Base-by-base conservation (phyloP, 2,329 filamentous ascomycete genomes). In the Colletotrichum agaves region DNA sequence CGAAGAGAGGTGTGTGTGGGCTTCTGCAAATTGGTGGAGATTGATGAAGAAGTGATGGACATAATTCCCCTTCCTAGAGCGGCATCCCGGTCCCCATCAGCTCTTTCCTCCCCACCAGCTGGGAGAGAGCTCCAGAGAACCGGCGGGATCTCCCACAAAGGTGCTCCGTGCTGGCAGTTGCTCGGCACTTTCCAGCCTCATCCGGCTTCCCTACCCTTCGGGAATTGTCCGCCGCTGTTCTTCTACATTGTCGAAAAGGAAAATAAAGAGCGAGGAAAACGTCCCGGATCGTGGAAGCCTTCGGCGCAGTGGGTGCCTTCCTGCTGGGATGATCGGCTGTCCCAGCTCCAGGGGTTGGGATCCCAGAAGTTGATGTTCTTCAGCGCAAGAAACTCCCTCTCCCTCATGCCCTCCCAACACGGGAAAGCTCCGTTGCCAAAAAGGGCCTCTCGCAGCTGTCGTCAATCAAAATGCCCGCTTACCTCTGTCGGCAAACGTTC, bases 161-260 rank as follows among this genome's bases (percentile, higher is more conserved):
- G 43, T 37, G 56, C 56, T 49, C 43, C 43, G 41, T 49, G 31
- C 52, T 64, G 64, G 64, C 52, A 63, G 37, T 59, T 64, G 17
- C 15, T 67, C 64, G 64, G 64, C 64, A 67, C 60, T 63, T 67
- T 67, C 64, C 64, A 60, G 52, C 15, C 60, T 23, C 31, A 31
- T 33, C 46, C 44, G 64, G 53, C 59, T 17, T 23, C 21, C 21
- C 41, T 59, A 19, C 60, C 61, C 17, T 59, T 67, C 53, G 46
- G 44, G 39, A 60, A 49, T 53, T 62, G 49, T 31, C 56, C 62
- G 46, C 60, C 60, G 52, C 52, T 17, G 27, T 27, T 43, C 27
- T 59, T 63, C 47, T 47, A 58, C 41, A 58, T 58, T 27, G 47
- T 58, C n/a, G 50, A 52, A 7, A 7, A 27, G 8, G 27, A 7